Base-by-base conservation (phyloP, 371 early-diverging fungal genomes). In the Phascolomyces articulosus region DNA sequence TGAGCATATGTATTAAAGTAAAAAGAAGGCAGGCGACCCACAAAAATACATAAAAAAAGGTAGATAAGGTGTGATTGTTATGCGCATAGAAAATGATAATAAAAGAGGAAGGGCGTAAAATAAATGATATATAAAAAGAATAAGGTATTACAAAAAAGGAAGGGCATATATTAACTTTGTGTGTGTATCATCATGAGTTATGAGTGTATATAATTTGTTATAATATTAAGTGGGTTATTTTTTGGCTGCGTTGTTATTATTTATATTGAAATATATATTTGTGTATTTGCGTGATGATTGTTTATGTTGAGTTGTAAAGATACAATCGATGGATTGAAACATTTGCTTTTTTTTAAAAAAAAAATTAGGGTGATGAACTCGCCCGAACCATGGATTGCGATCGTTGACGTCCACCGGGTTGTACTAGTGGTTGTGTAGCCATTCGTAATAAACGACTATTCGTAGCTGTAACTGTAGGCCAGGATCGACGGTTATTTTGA, bases 321-420 rank as follows among this genome's bases (percentile, higher is more conserved):
- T 29, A 29, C 18, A 15, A 29, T 16, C 11, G 27, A 15, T 9
- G 26, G 53, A 55, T 55, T 27, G 16, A 27, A 24, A 16, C 13
- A 18, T 24, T 55, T 26, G 58, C 27, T 60, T 44, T 38, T 27
- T 34, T 60, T 34, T 1, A 34, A 34, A 9, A 34, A 9, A 34
- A 9, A 34, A 24, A 40, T 56, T 56, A 56, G 7, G 64, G 64
- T 23, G 57, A 64, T 10, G 64, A 64, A 29, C 21, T 58, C 18
- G 58, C 53, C 16, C 64, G 64, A 18, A 48, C 49, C 64, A 64
- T 64, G 15, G 64, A 64, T 24, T 55, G 58, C 1, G 64, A 64
- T 24, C 64, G 64, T 47, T 28, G 24, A 18, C 55, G 62, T 27
- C 31, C 48, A 18, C 18, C 20, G 21, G 27, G 27, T 26, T 55